Base-by-base conservation (phyloP, 1,139 yeast genomes). In the Magnusiomyces fungicola region DNA sequence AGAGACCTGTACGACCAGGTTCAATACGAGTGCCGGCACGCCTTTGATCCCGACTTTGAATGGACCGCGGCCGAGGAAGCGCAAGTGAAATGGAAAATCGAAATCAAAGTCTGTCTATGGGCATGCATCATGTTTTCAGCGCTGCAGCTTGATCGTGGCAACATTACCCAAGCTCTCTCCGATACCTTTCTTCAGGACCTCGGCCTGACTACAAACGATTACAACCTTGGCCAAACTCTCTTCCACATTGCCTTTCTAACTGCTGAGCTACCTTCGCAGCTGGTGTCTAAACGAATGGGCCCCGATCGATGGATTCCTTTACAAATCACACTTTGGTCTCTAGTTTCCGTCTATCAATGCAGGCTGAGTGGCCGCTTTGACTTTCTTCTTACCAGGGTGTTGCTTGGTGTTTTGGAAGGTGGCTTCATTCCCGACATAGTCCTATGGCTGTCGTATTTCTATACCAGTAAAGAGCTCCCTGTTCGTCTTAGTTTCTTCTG, bases 371-470 rank as follows among this genome's bases (percentile, higher is more conserved):
- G 65, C 44, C 68, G 62, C 49, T 60, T 66, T 1, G 61, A 70
- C 0, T 78, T 71, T 55, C 69, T 64, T 43, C 64, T 68, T 3
- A 66, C 75, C 7, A 66, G 82, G 47, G 73, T 68, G 2, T 62
- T 77, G 18, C 63, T 76, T 25, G 82, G 80, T 3, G 45, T 65
- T 3, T 64, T 75, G 21, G 76, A 76, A 57, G 81, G 81, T 36
- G 81, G 83, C 0, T 78, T 78, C 52, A 75, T 78, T 45, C 75
- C 80, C 2, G 80, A 78, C 47, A 62, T 73, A 16, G 71, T 74
- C 23, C 66, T 75, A 23, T 78, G 79, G 73, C 63, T 79, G 50
- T 72, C 79, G 3, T 76, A 76, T 58, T 79, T 77, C 58, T 79
- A 73, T 64, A 79, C 75, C 3, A 58, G 73, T 25, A 65, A 61